A percentile compares a stretch with the other conserved stretches of the same genome.
Evolutionary conservation across 179 eudicot species (phyloP).

Genomic region (Beta corolliflora): DNA sequence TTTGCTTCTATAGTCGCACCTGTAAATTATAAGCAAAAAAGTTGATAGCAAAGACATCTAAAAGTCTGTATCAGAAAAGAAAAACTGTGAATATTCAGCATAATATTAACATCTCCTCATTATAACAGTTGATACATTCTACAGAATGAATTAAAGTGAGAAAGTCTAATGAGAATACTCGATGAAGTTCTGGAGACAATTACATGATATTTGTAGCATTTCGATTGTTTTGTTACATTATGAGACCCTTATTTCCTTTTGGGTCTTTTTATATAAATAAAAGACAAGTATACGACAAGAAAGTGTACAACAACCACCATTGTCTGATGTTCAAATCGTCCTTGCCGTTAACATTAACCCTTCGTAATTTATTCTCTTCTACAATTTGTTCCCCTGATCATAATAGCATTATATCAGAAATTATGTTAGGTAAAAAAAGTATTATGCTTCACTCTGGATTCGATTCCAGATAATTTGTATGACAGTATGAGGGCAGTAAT

Average conservation of each 20-base stretch:
- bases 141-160: neutral
- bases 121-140: neutral
- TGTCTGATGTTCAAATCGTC: constrained; percentile 2
- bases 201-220: neutral
- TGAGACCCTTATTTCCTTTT: constrained; percentile 2
- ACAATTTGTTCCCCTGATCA: neutral
- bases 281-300: neutral
- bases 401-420: neutral
- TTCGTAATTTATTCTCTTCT: neutral
- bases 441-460: neutral
- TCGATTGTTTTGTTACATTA: constrained; percentile 1
- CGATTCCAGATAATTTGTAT: neutral
- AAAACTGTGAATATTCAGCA: neutral
- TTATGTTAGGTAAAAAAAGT: neutral
- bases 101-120: neutral
- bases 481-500: neutral
- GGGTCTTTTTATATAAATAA: neutral
- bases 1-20: neutral
- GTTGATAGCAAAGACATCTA: neutral
- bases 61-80: neutral
- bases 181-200: neutral
- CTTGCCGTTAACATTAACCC: neutral
- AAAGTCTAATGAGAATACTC: neutral
- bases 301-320: neutral
- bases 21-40: neutral